Evolutionary conservation across 257 asterid genomes (phyloP).

Genomic region (Craterostigma plantagineum): DNA sequence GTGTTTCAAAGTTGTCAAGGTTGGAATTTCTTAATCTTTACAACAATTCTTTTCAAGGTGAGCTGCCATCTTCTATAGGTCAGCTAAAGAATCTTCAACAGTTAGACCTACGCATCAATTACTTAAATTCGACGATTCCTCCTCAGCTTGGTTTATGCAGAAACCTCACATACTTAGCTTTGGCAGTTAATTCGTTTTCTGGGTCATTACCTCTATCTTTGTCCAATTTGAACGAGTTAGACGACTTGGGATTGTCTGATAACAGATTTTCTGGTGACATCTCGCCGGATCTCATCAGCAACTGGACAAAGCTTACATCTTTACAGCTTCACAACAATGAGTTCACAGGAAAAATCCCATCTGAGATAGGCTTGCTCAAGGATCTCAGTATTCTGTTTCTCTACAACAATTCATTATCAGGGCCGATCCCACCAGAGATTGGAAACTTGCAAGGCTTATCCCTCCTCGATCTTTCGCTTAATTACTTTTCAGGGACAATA

Average conservation of each 20-base stretch:
- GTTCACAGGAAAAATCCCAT: conserved; percentile 40
- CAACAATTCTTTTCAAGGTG: conserved; percentile 41
- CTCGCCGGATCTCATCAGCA: conserved; percentile 17
- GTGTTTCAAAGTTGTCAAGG: conserved; percentile 24
- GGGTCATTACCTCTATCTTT: conserved; percentile 57
- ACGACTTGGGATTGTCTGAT: conserved; percentile 39
- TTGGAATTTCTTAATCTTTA: conserved; percentile 24
- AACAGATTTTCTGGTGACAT: conserved; percentile 47
- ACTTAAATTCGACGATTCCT: conserved; percentile 26
- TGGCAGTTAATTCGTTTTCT: conserved; percentile 25
- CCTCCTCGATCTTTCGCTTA: conserved; percentile 22
- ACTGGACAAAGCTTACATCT: conserved; percentile 44
- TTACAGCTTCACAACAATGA: conserved; percentile 43
- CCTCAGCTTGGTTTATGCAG: conserved; percentile 29
- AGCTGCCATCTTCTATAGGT: conserved; percentile 25
- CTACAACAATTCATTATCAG: conserved; percentile 29
- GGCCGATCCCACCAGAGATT: conserved; percentile 34
- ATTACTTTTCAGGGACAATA: conserved; percentile 40
- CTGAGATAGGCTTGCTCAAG: conserved; percentile 36
- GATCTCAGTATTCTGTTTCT: conserved; percentile 22
- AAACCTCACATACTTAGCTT: conserved; percentile 21
- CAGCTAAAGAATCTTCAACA: conserved; percentile 15
- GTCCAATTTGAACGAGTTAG: conserved; percentile 34
- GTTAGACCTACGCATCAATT: conserved; percentile 18
- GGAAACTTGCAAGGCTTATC: conserved; percentile 23